These are phyloP conservation scores for Aspergillus calidoustus DNA, from an alignment of 2,329 filamentous ascomycete genomes.

Conservation along the genomic window DNA sequence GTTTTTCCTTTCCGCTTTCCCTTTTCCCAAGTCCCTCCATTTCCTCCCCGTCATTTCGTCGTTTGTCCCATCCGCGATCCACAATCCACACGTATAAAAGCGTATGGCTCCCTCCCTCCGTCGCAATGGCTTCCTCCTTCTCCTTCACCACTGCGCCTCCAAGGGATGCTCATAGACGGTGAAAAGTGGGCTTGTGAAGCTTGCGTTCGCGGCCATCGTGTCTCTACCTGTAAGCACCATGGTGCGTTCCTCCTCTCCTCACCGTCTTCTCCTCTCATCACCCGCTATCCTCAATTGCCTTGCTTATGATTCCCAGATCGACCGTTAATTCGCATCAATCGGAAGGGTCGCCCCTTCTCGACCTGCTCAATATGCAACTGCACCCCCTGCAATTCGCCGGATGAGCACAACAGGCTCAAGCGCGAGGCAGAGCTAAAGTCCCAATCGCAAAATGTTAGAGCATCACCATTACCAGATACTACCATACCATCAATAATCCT, in stretches of 20 bases:
- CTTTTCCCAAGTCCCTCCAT: background rate
- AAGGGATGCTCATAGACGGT: slow-evolving; percentile 79
- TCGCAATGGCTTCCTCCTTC: slow-evolving; percentile 14
- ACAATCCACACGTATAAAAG: slow-evolving; percentile 26
- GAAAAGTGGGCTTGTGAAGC: slow-evolving; percentile 97
- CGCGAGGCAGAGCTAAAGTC: slow-evolving; percentile 37
- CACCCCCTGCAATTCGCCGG: slow-evolving; percentile 86
- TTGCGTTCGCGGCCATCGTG: slow-evolving; percentile 93
- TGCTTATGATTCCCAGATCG: slow-evolving; percentile 65
- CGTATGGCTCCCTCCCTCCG: slow-evolving; percentile 17
- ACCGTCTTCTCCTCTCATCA: background rate
- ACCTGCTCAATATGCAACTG: slow-evolving; percentile 89
- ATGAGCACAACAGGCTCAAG: slow-evolving; percentile 74
- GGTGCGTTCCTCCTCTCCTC: slow-evolving; percentile 56
- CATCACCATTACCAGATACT: slow-evolving; percentile 2
- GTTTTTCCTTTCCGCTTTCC: background rate
- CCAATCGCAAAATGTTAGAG: slow-evolving; percentile 19
- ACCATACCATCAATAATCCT: background rate
- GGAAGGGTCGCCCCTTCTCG: slow-evolving; percentile 93
- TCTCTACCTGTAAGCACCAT: slow-evolving; percentile 93
- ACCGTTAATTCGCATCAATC: slow-evolving; percentile 90
- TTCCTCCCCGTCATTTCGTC: background rate
- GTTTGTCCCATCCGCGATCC: slow-evolving; percentile 12
- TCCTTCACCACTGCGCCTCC: slow-evolving; percentile 10
- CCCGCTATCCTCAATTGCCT: background rate